Conservation (phyloP, 805 yeast species). For the Lipomyces kockii region DNA sequence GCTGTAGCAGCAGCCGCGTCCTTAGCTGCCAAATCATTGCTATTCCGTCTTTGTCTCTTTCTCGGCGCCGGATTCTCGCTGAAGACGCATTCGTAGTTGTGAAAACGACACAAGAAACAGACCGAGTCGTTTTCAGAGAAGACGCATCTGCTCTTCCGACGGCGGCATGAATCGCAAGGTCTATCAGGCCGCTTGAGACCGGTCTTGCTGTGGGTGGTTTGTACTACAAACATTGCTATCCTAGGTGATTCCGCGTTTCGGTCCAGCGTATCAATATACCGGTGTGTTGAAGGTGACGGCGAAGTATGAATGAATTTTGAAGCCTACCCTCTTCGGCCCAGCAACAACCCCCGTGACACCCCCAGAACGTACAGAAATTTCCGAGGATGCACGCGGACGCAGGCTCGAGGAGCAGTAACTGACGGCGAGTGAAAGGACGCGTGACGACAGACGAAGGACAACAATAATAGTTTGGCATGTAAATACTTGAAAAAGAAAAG, state of each 20-base stretch:
- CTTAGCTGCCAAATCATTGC: constrained; percentile 3
- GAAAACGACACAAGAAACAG: constrained; percentile 37
- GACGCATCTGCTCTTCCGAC: constrained; percentile 37
- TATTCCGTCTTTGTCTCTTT: constrained; percentile 29
- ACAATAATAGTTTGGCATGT: background rate
- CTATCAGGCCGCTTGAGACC: constrained; percentile 37
- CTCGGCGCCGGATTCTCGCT: constrained; percentile 34
- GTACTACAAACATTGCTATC: constrained; percentile 32
- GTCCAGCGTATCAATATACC: background rate
- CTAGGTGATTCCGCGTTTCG: background rate
- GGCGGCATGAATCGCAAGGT: constrained; percentile 38
- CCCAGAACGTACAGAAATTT: background rate
- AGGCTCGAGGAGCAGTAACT: background rate
- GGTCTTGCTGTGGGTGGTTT: constrained; percentile 36
- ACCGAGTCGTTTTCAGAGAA: constrained; percentile 36
- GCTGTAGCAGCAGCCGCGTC: constrained; percentile 15
- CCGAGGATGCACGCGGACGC: background rate
- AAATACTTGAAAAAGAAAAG: background rate
- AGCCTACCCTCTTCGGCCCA: background rate
- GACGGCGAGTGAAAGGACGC: background rate
- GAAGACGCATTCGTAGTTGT: constrained; percentile 37
- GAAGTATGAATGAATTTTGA: too few species aligned
- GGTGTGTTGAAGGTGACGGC: background rate
- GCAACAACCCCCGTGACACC: background rate
- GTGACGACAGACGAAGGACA: background rate